Evolutionary conservation across 2,329 filamentous ascomycete species (phyloP), one percentile per base, ranked within the genome.

Genomic region (Davidsoniella eucalypti): DNA sequence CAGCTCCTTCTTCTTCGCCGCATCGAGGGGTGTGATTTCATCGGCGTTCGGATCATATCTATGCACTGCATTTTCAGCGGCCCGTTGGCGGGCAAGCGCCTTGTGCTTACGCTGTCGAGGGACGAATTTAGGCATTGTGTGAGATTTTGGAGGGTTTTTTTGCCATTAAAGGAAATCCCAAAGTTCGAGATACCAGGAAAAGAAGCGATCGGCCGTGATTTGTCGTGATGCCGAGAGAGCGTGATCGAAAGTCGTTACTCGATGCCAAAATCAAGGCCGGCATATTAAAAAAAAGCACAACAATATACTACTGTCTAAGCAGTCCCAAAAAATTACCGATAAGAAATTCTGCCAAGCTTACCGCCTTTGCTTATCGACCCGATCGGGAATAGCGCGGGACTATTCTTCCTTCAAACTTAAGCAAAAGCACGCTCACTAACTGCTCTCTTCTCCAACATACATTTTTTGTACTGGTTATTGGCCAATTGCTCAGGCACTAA

Each of bases 31-130:
- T 54, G 62, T 57, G 40, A 65, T 58, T 52, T 65, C 61, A 44
- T 67, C 61, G 54, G 66, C 65, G 29, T 59, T 60, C 50, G 63
- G 62, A 37, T 63, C 59, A 26, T 42, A 41, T 8, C 26, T 50
- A 56, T 67, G 64, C 18, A 58, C 61, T 26, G 59, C 63, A 54
- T 67, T 65, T 53, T 71, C 64, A 44, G 66, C 61, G 45, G 68
- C 67, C 59, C 73, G 73, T 58, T 76, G 68, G 39, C 81, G 76
- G 26, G 81, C 82, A 17, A 84, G 68, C 37, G 78, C 78, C 59
- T 76, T 82, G 62, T 81, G 78, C 65, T 83, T 83, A 54, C 79
- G 69, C 65, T 80, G 75, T 23, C 78, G 69, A 37, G 78, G 76
- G 1, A 80, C 73, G 55, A 78, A 81, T 58, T 73, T 53, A 10